Evolutionary conservation across 305 asterid genomes (phyloP), one percentile per base, ranked within the genome.

Genomic region (Fraxinus platypoda): DNA sequence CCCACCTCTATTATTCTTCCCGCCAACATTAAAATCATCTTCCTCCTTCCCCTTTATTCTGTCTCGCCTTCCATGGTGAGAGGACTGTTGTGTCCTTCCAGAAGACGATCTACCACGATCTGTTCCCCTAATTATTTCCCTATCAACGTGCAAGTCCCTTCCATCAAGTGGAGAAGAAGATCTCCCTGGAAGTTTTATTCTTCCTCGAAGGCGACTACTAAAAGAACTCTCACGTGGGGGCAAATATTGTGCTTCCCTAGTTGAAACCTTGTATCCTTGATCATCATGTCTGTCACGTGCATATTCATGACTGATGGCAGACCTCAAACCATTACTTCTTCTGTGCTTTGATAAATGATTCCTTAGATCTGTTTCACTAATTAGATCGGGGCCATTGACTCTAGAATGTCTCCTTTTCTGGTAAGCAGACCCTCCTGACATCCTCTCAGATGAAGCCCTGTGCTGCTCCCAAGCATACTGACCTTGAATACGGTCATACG

Each of bases 181-280:
- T 82, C 90, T 85, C 35, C 82, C 87, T 9, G 98, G 97, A 79
- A 93, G 83, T 66, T 82, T 85, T 62, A 95, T 91, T 85, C 98
- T 91, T 77, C 98, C 98, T 26, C 86, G 88, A 84, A 95, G 93
- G 68, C 97, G 97, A 78, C 91, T 87, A 79, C 95, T 86, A 64
- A 89, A 72, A 80, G 97, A 83, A 82, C 81, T 85, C 74, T 91
- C 97, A 43, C 70, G 89, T 62, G 84, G 85, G 38, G 90, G 71
- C 76, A 81, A 59, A 79, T 72, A 84, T 59, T 74, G 87, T 49
- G 77, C 81, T 38, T 90, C 95, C 78, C 92, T 82, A 66, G 77
- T 87, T 9, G 76, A 76, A 76, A 84, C 87, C 84, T 77, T 89
- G 85, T 87, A 75, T 75, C 86, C 86, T 75, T 88, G 85, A 77